phyloP scores from a whole-genome alignment of 371 early-diverging fungal species.

The Cladochytrium tenue region DNA sequence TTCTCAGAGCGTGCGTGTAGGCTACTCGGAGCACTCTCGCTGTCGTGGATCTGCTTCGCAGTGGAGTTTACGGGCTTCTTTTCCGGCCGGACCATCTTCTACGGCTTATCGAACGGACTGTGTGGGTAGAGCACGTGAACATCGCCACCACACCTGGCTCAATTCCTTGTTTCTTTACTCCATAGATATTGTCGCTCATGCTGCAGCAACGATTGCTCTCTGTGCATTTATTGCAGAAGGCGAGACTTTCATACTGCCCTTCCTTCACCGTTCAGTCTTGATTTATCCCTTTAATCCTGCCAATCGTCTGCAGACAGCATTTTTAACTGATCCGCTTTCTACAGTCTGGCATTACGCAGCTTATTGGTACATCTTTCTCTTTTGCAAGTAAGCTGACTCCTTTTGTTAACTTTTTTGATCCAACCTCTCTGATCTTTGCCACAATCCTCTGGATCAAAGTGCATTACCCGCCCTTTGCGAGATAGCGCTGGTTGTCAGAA shows the following conservation, averaged over 20 bases:
- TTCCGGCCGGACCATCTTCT: slow-evolving; percentile 39
- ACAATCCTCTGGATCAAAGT: not conserved
- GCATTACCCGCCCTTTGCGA: not conserved
- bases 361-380: slow-evolving; percentile 46
- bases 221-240: slow-evolving; percentile 29
- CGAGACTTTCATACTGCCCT: not conserved
- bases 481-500: not conserved
- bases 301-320: not conserved
- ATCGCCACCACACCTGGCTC: not conserved
- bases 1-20: slow-evolving; percentile 13
- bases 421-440: no score
- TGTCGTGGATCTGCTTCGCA: slow-evolving; percentile 42
- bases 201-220: slow-evolving; percentile 27
- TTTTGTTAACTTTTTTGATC: not conserved
- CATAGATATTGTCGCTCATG: slow-evolving; percentile 28
- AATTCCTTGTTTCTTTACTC: not conserved
- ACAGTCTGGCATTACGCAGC: slow-evolving; percentile 33
- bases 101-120: slow-evolving; percentile 24
- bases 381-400: slow-evolving; percentile 33
- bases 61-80: slow-evolving; percentile 38
- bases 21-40: slow-evolving; percentile 31
- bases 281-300: no score
- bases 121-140: slow-evolving; percentile 19
- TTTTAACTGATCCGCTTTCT: slow-evolving; percentile 10
- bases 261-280: no score